Conservation (phyloP, 2,329 filamentous ascomycete species). For the Ophiostoma australiae region DNA sequence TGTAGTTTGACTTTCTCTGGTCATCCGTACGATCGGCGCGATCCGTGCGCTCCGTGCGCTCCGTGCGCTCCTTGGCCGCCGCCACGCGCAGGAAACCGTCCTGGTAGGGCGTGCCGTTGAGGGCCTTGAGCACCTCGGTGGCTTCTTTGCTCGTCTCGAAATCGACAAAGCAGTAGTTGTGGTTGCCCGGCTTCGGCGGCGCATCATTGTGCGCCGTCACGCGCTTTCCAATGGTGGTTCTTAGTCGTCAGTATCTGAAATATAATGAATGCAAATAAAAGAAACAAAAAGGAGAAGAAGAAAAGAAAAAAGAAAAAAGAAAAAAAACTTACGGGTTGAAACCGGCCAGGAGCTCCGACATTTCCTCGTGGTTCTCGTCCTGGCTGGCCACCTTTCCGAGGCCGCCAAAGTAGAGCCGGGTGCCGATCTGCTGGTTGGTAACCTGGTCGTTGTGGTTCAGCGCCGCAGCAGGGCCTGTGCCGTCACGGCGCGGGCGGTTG, state of each 20-base stretch:
- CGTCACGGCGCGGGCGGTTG: background rate
- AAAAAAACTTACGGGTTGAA: background rate
- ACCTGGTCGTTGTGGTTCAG: background rate
- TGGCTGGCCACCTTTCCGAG: slow-evolving; percentile 47
- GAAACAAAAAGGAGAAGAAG: no score
- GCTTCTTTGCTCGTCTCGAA: background rate
- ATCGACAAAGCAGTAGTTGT: background rate
- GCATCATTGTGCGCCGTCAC: background rate
- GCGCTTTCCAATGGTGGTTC: background rate
- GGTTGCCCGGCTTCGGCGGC: background rate
- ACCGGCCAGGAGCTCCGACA: background rate
- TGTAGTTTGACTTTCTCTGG: background rate
- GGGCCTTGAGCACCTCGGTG: background rate
- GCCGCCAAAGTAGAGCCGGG: slow-evolving; percentile 49
- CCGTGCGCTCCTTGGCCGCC: background rate
- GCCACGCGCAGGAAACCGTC: background rate
- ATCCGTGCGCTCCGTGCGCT: background rate
- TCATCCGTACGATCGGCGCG: background rate
- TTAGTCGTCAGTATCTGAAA: no score
- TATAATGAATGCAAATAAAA: no score
- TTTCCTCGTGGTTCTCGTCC: slow-evolving; percentile 37
- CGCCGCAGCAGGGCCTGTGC: background rate
- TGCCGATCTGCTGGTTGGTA: slow-evolving; percentile 29
- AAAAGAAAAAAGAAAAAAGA: no score
- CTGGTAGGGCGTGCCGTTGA: slow-evolving; percentile 13